Conservation (phyloP, 2,329 filamentous ascomycete genomes). For the Lachnellula arida region DNA sequence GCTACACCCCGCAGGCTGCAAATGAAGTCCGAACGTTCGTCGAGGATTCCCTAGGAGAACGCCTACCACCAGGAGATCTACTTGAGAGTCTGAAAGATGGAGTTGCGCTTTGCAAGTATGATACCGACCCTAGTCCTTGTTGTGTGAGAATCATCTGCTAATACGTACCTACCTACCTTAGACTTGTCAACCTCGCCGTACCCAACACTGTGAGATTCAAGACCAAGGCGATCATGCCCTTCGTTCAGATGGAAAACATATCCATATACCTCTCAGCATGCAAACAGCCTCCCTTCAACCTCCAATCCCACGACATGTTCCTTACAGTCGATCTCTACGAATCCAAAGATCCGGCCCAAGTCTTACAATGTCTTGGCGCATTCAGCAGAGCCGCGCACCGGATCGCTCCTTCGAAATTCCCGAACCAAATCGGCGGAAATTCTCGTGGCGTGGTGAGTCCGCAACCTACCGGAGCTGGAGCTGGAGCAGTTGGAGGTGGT, state of each 20-base stretch:
- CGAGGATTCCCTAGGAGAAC: conserved; percentile 71
- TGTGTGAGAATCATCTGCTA: conserved; percentile 3
- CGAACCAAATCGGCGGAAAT: conserved; percentile 70
- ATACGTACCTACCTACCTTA: conserved; percentile 10
- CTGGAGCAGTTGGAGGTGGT: conserved; percentile 44
- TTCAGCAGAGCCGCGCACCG: conserved; percentile 84
- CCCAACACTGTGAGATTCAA: conserved; percentile 85
- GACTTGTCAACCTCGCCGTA: conserved; percentile 75
- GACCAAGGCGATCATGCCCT: conserved; percentile 80
- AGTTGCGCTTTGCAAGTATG: conserved; percentile 85
- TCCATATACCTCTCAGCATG: conserved; percentile 90
- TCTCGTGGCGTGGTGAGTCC: conserved; percentile 56
- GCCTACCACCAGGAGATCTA: conserved; percentile 68
- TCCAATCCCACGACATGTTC: conserved; percentile 92
- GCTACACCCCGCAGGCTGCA: conserved; percentile 87
- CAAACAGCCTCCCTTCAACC: conserved; percentile 75
- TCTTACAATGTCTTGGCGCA: conserved; percentile 84
- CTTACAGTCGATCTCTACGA: conserved; percentile 96
- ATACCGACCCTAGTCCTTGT: conserved; percentile 6
- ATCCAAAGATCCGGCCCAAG: conserved; percentile 91
- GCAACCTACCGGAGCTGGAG: conserved; percentile 59
- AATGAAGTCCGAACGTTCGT: conserved; percentile 85
- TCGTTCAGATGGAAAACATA: conserved; percentile 99
- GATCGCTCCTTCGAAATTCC: conserved; percentile 69
- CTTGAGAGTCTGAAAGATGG: conserved; percentile 87